Percentiles rank a stretch among this genome's conserved stretches.
phyloP scores from a whole-genome alignment of 139 green algal genomes.

The Axilococcus clingmanii region DNA sequence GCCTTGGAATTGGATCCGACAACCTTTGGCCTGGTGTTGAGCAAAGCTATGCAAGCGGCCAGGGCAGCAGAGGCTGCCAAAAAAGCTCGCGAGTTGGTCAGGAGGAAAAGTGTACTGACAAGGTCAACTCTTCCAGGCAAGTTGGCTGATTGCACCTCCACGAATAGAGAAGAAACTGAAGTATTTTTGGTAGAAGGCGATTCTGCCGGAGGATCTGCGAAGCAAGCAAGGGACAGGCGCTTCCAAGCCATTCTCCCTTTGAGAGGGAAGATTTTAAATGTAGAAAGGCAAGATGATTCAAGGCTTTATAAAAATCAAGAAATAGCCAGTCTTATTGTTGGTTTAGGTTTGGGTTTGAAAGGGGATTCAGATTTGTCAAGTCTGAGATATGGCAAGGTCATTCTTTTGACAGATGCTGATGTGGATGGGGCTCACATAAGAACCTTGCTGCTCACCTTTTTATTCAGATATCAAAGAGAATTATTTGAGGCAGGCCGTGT shows the following conservation, averaged over 20 bases:
- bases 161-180: constrained; percentile 48
- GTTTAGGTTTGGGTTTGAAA: constrained; percentile 79
- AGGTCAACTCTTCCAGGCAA: constrained; percentile 87
- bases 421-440: constrained; percentile 97
- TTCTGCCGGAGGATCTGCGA: constrained; percentile 87
- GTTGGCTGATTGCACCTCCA: constrained; percentile 84
- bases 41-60: constrained; percentile 51
- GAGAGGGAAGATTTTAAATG: constrained; percentile 96
- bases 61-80: constrained; percentile 85
- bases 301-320: constrained; percentile 93
- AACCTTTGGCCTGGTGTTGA: constrained; percentile 38
- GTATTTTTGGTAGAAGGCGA: constrained; percentile 98
- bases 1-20: constrained; percentile 44
- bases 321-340: constrained; percentile 84
- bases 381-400: constrained; percentile 56
- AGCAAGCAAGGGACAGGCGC: constrained; percentile 81
- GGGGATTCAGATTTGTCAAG: constrained; percentile 30
- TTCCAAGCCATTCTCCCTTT: constrained; percentile 81
- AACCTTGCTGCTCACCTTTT: constrained; percentile 95
- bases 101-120: constrained; percentile 83
- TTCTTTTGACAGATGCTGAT: constrained; percentile 98
- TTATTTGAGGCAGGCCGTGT: constrained; percentile 83
- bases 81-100: constrained; percentile 88
- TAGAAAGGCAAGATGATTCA: constrained; percentile 74
- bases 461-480: constrained; percentile 84